Percentiles rank a stretch among this genome's conserved stretches.
Conservation (phyloP, 1,284 basidiomycete genomes). For the Paramarasmius palmivorus region DNA sequence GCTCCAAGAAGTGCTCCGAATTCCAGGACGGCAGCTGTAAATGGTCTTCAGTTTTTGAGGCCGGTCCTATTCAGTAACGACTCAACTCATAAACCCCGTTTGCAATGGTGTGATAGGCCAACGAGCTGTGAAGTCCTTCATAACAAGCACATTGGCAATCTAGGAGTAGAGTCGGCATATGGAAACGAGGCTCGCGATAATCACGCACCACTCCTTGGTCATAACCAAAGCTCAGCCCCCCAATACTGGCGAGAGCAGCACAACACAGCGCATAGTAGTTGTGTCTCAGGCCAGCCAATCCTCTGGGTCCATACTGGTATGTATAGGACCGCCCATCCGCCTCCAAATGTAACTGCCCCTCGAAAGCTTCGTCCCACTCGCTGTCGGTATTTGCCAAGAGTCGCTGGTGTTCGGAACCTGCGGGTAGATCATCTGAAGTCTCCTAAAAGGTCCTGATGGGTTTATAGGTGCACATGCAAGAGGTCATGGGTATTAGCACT, state of each 20-base stretch:
- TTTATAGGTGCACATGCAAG: too few species aligned
- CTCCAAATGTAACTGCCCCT: conserved; percentile 30
- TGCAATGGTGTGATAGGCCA: conserved; percentile 73
- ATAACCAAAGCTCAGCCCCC: conserved; percentile 79
- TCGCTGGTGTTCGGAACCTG: background rate
- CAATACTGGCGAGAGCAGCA: conserved; percentile 73
- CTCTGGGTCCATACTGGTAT: conserved; percentile 69
- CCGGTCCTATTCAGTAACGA: background rate
- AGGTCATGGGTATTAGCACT: too few species aligned
- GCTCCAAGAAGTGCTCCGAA: conserved; percentile 76
- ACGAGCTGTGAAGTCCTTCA: conserved; percentile 66
- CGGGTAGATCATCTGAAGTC: background rate
- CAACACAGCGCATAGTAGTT: conserved; percentile 65
- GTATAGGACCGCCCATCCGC: conserved; percentile 48
- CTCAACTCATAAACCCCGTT: conserved; percentile 74
- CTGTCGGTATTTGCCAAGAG: background rate
- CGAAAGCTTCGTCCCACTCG: background rate
- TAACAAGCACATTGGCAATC: conserved; percentile 83
- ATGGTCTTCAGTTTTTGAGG: background rate
- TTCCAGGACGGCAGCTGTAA: conserved; percentile 71
- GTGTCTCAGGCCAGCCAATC: conserved; percentile 59
- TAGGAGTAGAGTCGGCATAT: conserved; percentile 32
- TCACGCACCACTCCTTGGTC: conserved; percentile 63
- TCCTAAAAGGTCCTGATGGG: too few species aligned
- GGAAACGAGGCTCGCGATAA: background rate